phyloP scores from a whole-genome alignment of 176 grass and related monocot species.

The Paspalum vaginatum region DNA sequence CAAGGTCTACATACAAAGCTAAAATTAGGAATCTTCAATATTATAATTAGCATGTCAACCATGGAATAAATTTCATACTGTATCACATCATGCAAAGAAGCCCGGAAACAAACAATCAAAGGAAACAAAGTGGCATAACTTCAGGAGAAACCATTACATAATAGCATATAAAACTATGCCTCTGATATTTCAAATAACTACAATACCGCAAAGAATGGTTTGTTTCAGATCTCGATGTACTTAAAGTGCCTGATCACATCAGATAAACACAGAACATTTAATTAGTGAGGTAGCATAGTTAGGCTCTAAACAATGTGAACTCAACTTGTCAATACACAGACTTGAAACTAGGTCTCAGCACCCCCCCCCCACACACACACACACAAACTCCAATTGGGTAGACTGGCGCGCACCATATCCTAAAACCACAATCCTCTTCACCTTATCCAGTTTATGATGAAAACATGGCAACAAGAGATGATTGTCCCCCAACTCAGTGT shows the following conservation, averaged over 20 bases:
- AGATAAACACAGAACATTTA: not conserved
- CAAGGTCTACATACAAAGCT: not conserved
- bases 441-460: too few species aligned
- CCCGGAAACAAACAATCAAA: not conserved
- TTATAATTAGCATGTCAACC: not conserved
- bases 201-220: not conserved
- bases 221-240: not conserved
- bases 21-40: not conserved
- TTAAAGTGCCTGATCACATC: not conserved
- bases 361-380: too few species aligned
- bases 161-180: not conserved
- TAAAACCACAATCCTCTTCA: too few species aligned
- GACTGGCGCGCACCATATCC: too few species aligned
- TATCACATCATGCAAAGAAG: conserved; percentile 2
- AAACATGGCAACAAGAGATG: too few species aligned
- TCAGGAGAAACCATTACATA: not conserved
- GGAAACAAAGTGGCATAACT: not conserved
- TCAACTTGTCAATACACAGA: too few species aligned
- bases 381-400: too few species aligned
- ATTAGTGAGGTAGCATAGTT: too few species aligned
- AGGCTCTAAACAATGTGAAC: too few species aligned
- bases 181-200: conserved; percentile 3
- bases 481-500: too few species aligned
- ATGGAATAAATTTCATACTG: not conserved
- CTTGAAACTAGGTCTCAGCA: too few species aligned